Base-by-base conservation (phyloP, 1,139 yeast species). In the Yamadazyma spencermartinsiae region DNA sequence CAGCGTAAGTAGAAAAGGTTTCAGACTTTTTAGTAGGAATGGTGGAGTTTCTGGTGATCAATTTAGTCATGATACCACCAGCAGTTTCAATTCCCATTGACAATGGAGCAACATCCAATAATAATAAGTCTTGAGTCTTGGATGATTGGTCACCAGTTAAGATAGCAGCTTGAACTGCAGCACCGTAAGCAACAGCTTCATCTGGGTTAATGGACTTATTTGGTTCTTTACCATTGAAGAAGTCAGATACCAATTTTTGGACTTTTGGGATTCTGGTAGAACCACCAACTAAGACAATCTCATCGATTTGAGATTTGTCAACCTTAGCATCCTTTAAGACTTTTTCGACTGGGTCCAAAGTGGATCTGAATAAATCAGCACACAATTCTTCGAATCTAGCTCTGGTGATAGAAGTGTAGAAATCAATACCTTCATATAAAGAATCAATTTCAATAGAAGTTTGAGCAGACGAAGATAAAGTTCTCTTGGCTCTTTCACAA, bases 61-160 rank as follows among this genome's bases (percentile, higher is more conserved):
- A 80, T 66, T 88, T 87, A 58, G 96, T 88, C 96, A 88, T 88
- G 57, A 88, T 92, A 70, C 96, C 96, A 68, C 96, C 96, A 48
- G 95, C 86, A 54, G 96, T 88, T 74, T 88, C 96, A 63, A 88
- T 89, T 76, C 96, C 96, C 55, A 88, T 70, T 46, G 96, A 87
- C 63, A 88, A 80, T 65, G 98, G 96, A 57, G 88, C 86, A 54
- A 86, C 96, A 74, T 88, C 97, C 60, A 88, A 79, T 60, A 88
- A 74, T 56, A 88, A 83, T 61, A 88, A 79, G 65, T 87, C 96
- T 64, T 86, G 95, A 40, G 78, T 81, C 61, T 64, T 64, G 41
- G 89, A 80, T 43, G 86, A 80, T 47, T 90, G 80, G 67, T 86
- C 94, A 74, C 96, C 96, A 45, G 95, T 81, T 57, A 88, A 77